Base-by-base conservation (phyloP, 2,329 filamentous ascomycete species). In the Fusarium decemcellulare region DNA sequence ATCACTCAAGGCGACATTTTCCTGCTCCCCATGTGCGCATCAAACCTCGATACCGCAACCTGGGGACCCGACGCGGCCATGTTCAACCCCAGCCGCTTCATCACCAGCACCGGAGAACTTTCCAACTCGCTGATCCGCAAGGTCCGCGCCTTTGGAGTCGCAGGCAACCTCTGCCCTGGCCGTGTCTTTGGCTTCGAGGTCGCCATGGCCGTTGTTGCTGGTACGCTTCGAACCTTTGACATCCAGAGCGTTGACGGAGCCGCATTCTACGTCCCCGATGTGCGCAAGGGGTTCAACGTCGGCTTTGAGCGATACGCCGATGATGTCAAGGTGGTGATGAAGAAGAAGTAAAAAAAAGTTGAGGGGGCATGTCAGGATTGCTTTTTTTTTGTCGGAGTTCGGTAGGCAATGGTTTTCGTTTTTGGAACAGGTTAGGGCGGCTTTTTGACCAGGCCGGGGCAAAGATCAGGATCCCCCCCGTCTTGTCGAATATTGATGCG, bases 1-100 rank as follows among this genome's bases (percentile, higher is more conserved):
- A 66, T 78, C 4, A 65, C 69, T 1, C 71, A 76, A 15, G 71
- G 73, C 16, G 76, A 78, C 53, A 74, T 78, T 29, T 70, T 78
- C 47, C 68, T 78, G n/a, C 70, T 78, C 3, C 76, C 76, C 29
- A 78, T 78, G 76, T 75, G 73, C 32, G 71, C 76, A 1, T 77
- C 75, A 48, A 78, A 78, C 61, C 54, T 71, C n/a, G 71, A 78
- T 58, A 42, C 68, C 2, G 34, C 58, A 2, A 71, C 60, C 1
- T 79, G 78, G 78, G 76, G 76, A 1, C 34, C 72, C 1, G 74
- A 79, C 37, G 75, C 75, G 0, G 59, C 58, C 1, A 32, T 42
- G 9, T 79, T 79, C 39, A 60, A 67, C 2, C 72, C 77, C 1
- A 61, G 66, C 4, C 76, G 77, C 9, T 79, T 79, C 65, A 72